phyloP scores from a whole-genome alignment of 2,329 filamentous ascomycete species.

The Periconia sp. region DNA sequence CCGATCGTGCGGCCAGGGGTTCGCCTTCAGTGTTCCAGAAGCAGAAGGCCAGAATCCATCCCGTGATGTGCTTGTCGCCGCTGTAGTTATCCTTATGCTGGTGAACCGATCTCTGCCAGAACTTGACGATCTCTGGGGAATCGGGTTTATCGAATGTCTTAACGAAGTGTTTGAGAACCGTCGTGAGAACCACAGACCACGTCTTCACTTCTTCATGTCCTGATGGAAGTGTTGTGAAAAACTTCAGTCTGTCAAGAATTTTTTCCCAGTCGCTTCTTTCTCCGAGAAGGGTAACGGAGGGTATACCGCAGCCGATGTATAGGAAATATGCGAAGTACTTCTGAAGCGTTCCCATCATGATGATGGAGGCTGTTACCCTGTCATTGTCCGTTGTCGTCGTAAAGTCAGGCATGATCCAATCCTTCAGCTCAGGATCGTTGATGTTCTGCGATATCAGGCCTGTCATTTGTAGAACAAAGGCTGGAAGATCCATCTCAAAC shows the following conservation, averaged over 20 bases:
- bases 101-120: slow-evolving; percentile 9
- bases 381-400: slow-evolving; percentile 58
- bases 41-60: slow-evolving; percentile 8
- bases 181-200: too few relatives aligned
- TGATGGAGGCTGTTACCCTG: slow-evolving; percentile 49
- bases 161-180: slow-evolving; percentile 3
- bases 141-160: slow-evolving; percentile 3
- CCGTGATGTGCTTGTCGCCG: neutral
- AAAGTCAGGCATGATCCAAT: slow-evolving; percentile 61
- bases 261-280: slow-evolving; percentile 54
- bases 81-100: neutral
- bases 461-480: slow-evolving; percentile 46
- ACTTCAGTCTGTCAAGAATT: slow-evolving; percentile 52
- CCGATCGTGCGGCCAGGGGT: too few relatives aligned
- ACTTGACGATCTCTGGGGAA: slow-evolving; percentile 5
- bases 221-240: slow-evolving; percentile 48
- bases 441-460: slow-evolving; percentile 50
- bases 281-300: slow-evolving; percentile 59
- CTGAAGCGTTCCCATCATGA: slow-evolving; percentile 61
- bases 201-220: too few relatives aligned
- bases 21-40: slow-evolving; percentile 8
- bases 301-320: slow-evolving; percentile 53
- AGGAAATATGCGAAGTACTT: slow-evolving; percentile 54
- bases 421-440: slow-evolving; percentile 47
- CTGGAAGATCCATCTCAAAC: slow-evolving; percentile 15